Conservation (phyloP, 2,329 filamentous ascomycete genomes). For the Zarea fungicola region DNA sequence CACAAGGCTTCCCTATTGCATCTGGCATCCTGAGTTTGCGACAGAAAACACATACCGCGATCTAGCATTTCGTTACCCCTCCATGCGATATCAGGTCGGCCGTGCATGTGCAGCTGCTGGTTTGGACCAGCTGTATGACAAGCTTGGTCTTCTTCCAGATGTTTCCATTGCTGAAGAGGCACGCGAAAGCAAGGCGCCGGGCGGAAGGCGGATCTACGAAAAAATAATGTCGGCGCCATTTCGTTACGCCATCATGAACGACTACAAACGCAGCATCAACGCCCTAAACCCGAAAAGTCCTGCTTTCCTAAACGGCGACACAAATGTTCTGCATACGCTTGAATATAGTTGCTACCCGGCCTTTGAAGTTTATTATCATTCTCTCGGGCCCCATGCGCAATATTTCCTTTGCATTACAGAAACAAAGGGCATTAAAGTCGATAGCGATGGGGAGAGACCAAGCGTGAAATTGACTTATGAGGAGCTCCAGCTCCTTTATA, state of each 20-base stretch:
- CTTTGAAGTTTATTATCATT: neutral
- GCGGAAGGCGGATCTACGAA: constrained; percentile 24
- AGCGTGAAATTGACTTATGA: neutral
- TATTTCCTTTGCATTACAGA: constrained; percentile 7
- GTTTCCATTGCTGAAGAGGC: constrained; percentile 36
- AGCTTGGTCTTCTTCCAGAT: constrained; percentile 34
- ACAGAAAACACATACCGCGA: constrained; percentile 30
- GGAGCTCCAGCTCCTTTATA: constrained; percentile 3
- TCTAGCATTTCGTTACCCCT: constrained; percentile 26
- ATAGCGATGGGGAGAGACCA: neutral
- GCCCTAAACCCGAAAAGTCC: neutral
- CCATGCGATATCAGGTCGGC: constrained; percentile 33
- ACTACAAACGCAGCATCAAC: constrained; percentile 23
- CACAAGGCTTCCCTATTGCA: constrained; percentile 31
- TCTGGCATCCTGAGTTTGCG: constrained; percentile 35
- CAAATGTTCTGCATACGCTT: neutral
- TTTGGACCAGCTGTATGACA: constrained; percentile 29
- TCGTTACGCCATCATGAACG: constrained; percentile 31
- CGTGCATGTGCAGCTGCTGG: constrained; percentile 36
- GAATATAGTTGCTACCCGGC: neutral
- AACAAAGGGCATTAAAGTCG: constrained; percentile 13
- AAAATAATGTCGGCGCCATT: constrained; percentile 23
- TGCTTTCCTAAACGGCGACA: constrained; percentile 8
- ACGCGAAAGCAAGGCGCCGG: constrained; percentile 20
- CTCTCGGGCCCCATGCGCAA: constrained; percentile 2